Evolutionary conservation across 495 filamentous ascomycete genomes (phyloP).

Genomic region (Glutinoglossum americanum): DNA sequence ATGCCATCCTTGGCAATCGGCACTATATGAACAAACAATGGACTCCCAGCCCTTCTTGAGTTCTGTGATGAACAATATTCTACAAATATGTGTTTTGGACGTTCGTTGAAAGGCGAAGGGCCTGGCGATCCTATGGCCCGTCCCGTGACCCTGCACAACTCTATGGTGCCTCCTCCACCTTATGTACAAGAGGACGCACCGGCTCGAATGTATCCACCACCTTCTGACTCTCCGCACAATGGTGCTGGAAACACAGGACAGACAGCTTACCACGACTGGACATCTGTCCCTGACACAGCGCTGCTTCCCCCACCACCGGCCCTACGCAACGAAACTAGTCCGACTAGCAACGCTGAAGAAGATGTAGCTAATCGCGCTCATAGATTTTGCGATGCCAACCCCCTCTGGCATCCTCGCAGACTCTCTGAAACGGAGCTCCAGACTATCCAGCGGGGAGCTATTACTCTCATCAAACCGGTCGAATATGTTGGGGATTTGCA

Average conservation of each 20-base stretch:
- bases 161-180: background rate
- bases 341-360: conserved; percentile 50
- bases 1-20: too few relatives aligned
- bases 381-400: conserved; percentile 42
- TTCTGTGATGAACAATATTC: background rate
- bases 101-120: background rate
- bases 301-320: conserved; percentile 65
- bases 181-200: background rate
- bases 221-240: background rate
- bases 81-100: background rate
- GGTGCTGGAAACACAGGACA: conserved; percentile 21
- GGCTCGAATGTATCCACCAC: background rate
- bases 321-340: conserved; percentile 42
- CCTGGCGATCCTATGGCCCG: background rate
- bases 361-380: conserved; percentile 51
- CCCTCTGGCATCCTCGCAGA: conserved; percentile 33
- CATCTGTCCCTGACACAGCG: conserved; percentile 54
- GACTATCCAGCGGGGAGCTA: conserved; percentile 21
- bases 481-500: conserved; percentile 27
- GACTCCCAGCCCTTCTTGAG: background rate
- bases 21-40: too few relatives aligned
- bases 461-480: conserved; percentile 23
- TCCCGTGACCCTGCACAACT: background rate
- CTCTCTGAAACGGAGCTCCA: conserved; percentile 22
- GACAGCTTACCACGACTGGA: conserved; percentile 59